Evolutionary conservation across 2,329 filamentous ascomycete species (phyloP).

Genomic region (Coniochaeta ligniaria): DNA sequence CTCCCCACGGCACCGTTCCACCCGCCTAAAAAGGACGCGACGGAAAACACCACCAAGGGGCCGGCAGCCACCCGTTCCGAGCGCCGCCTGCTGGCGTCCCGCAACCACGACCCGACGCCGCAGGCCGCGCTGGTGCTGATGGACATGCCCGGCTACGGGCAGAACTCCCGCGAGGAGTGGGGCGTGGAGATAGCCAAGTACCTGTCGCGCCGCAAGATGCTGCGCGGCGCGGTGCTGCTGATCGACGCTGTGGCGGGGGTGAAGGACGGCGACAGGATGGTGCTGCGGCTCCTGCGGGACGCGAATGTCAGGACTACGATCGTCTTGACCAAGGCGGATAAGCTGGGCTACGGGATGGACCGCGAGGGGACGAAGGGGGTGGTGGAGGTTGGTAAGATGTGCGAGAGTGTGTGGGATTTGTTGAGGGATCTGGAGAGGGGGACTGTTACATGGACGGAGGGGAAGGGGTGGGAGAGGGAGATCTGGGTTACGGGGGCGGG

Average conservation of each 20-base stretch:
- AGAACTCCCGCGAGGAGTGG: conserved; percentile 35
- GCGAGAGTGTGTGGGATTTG: conserved; percentile 21
- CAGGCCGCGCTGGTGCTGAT: conserved; percentile 37
- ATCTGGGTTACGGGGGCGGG: conserved; percentile 12
- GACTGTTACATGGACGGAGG: conserved; percentile 13
- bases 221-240: conserved; percentile 46
- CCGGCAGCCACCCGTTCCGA: conserved; percentile 8
- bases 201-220: conserved; percentile 34
- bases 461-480: conserved; percentile 7
- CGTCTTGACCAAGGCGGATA: conserved; percentile 52
- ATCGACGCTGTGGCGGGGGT: conserved; percentile 46
- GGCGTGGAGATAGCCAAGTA: conserved; percentile 45
- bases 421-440: conserved; percentile 18
- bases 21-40: neutral
- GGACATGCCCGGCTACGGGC: conserved; percentile 29
- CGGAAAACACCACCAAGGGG: neutral
- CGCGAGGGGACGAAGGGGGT: neutral
- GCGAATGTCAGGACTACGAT: conserved; percentile 38
- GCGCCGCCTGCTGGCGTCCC: conserved; percentile 6
- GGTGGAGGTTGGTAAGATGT: conserved; percentile 9
- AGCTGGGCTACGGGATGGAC: conserved; percentile 20
- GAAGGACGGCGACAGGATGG: conserved; percentile 37
- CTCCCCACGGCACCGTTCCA: conserved; percentile 20
- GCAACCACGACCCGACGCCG: conserved; percentile 28
- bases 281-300: conserved; percentile 38